phyloP scores from a whole-genome alignment of 2,329 filamentous ascomycete species.

The Cercospora sp. region DNA sequence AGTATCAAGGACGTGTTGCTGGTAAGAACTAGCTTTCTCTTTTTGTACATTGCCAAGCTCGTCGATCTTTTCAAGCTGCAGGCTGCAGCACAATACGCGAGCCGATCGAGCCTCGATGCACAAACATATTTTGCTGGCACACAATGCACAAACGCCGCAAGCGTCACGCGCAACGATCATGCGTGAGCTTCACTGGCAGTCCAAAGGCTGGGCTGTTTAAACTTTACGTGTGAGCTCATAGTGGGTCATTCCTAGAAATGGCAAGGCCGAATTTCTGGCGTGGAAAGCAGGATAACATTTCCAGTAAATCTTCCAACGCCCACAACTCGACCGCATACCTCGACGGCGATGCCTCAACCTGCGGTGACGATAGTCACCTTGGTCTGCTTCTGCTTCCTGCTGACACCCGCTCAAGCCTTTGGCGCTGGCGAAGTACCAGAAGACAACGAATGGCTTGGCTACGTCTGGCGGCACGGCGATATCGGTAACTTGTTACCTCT shows the following conservation, averaged over 20 bases:
- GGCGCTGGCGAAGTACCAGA: neutral
- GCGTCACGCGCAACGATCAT: neutral
- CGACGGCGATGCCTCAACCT: neutral
- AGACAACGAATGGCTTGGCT: slow-evolving; percentile 5
- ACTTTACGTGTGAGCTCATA: slow-evolving; percentile 5
- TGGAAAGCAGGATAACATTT: neutral
- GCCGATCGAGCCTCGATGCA: neutral
- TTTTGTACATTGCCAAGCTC: neutral
- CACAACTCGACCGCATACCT: neutral
- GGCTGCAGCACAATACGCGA: neutral
- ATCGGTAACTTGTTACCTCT: neutral
- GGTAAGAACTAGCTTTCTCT: neutral
- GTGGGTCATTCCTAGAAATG: neutral
- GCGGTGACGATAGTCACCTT: neutral
- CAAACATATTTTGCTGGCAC: neutral
- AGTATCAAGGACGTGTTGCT: neutral
- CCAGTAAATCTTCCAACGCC: neutral
- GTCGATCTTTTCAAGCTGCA: neutral
- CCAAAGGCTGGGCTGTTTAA: neutral
- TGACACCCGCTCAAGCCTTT: neutral
- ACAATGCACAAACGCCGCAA: neutral
- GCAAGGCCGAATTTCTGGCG: neutral
- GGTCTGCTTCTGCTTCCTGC: neutral
- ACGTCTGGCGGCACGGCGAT: neutral
- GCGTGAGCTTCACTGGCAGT: neutral